Evolutionary conservation across 2,329 filamentous ascomycete genomes (phyloP), one percentile per base, ranked within the genome.

Genomic region (Piedraia hortae): DNA sequence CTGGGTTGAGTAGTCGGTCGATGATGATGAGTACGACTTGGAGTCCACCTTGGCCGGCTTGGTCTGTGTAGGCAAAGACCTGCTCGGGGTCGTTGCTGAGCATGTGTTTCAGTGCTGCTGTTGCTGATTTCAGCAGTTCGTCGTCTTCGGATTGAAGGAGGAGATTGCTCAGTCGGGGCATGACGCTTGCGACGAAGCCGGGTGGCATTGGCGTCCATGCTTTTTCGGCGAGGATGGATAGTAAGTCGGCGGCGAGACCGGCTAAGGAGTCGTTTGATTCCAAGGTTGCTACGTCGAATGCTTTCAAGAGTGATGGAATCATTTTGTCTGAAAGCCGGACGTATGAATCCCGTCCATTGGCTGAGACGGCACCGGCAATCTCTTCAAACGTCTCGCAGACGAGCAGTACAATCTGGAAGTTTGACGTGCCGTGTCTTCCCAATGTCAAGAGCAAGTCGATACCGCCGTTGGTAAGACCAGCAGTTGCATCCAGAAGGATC

Each of bases 311-410:
- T 0, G 75, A 77, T 7, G 85, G 85, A 5, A 93, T 49, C 4
- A 89, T 74, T 45, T 82, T 89, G 34, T 63, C 54, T 41, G 82
- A 90, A 4, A 97, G 58, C 6, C 62, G 62, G 21, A 68, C 57
- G 42, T 82, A 97, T 1, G 65, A 59, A 5, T 72, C 62, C 4
- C 57, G 49, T 11, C 64, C 63, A 28, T 51, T 48, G 8, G 66
- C 62, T 2, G 70, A 52, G 26, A 89, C 59, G 1, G 54, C 57
- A 22, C 59, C 53, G 4, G 80, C 71, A 25, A 91, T 67, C 19
- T 85, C 75, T 43, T 93, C 82, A 38, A 97, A 89, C 0, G 75
- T 68, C 45, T 97, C 85, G 16, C 64, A 71, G 12, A 93, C 71
- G 22, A 91, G 54, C 50, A 80, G 69, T 1, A 70, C 77, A 20